A percentile compares a stretch with the other conserved stretches of the same genome.
Conservation (phyloP, 495 filamentous ascomycete genomes). For the Aspergillus biplanus region DNA sequence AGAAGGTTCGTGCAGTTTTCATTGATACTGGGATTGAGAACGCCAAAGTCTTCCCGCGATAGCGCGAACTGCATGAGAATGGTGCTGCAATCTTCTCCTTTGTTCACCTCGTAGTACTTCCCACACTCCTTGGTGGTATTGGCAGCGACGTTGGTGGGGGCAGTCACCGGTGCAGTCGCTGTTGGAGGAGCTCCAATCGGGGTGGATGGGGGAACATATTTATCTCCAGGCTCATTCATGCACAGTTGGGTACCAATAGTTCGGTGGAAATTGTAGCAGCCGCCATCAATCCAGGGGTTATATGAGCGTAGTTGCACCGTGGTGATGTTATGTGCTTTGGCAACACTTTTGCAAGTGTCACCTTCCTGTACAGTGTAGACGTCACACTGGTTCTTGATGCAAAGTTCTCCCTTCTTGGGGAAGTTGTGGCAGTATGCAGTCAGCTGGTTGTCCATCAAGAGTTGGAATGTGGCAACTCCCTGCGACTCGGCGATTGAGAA, state of each 20-base stretch:
- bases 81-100: background rate
- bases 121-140: slow-evolving; percentile 1
- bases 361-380: slow-evolving; percentile 12
- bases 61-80: slow-evolving; percentile 1
- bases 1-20: slow-evolving; percentile 16
- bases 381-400: background rate
- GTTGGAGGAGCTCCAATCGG: background rate
- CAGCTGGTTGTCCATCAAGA: slow-evolving; percentile 7
- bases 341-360: slow-evolving; percentile 30
- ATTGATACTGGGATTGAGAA: slow-evolving; percentile 13
- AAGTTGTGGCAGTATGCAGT: slow-evolving; percentile 6
- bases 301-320: slow-evolving; percentile 23
- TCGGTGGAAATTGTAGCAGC: slow-evolving; percentile 19
- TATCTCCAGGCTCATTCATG: slow-evolving; percentile 9
- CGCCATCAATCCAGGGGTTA: slow-evolving; percentile 20
- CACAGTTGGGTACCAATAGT: slow-evolving; percentile 5
- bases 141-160: slow-evolving; percentile 6
- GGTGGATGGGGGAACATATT: background rate
- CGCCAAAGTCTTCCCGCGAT: background rate
- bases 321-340: slow-evolving; percentile 22
- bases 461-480: slow-evolving; percentile 1
- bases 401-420: background rate
- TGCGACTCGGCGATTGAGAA: slow-evolving; percentile 5
- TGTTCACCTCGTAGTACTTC: slow-evolving; percentile 7
- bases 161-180: background rate